phyloP scores from a whole-genome alignment of 2,329 filamentous ascomycete genomes.

The Pyricularia pennisetigena region DNA sequence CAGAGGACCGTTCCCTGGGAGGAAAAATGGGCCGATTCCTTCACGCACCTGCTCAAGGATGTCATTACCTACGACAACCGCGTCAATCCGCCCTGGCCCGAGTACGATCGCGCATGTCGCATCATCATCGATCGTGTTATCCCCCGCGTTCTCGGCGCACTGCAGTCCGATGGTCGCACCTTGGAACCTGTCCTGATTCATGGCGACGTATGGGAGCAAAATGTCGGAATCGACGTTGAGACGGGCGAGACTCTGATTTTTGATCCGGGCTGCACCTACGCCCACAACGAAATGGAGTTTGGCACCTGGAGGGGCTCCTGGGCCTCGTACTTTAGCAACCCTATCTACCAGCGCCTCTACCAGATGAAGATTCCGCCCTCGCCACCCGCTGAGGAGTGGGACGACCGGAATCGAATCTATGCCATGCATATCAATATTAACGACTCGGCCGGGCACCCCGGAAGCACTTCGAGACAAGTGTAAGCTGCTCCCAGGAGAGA shows the following conservation, averaged over 20 bases:
- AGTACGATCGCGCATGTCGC: slow-evolving; percentile 8
- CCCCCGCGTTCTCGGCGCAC: slow-evolving; percentile 23
- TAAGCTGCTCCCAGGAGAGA: neutral
- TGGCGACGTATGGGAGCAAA: slow-evolving; percentile 20
- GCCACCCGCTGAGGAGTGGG: neutral
- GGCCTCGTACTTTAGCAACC: neutral
- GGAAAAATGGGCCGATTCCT: slow-evolving; percentile 18
- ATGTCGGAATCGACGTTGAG: slow-evolving; percentile 14
- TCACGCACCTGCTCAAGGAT: slow-evolving; percentile 8
- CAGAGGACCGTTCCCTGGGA: slow-evolving; percentile 10
- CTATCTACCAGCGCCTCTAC: neutral
- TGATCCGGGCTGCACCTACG: slow-evolving; percentile 19
- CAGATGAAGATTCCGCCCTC: neutral
- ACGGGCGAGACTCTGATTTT: slow-evolving; percentile 17
- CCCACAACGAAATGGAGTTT: slow-evolving; percentile 25
- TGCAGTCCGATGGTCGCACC: slow-evolving; percentile 22
- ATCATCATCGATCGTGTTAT: slow-evolving; percentile 22
- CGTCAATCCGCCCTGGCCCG: slow-evolving; percentile 7
- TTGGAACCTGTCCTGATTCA: slow-evolving; percentile 26
- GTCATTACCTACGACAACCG: slow-evolving; percentile 7
- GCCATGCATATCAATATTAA: slow-evolving; percentile 8
- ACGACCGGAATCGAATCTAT: neutral
- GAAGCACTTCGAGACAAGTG: slow-evolving; percentile 4
- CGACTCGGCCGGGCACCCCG: slow-evolving; percentile 5
- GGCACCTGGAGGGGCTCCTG: slow-evolving; percentile 6